Conservation (phyloP, 208 protist genomes). For the Porcisia hertigi region DNA sequence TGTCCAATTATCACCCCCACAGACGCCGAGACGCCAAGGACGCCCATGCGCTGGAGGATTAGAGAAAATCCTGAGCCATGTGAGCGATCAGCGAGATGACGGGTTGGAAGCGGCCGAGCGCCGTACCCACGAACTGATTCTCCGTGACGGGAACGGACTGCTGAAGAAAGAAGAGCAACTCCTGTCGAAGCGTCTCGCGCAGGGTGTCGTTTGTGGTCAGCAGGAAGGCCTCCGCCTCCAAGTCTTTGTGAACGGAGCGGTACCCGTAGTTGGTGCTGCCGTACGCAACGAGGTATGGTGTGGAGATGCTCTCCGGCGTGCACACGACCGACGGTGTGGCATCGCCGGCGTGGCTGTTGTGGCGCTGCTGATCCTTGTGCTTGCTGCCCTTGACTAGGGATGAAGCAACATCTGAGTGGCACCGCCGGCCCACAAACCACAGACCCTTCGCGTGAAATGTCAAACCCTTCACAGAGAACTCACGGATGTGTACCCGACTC, state of each 20-base stretch:
- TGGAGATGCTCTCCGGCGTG: constrained; percentile 19
- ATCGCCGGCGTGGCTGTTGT: not conserved
- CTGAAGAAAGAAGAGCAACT: constrained; percentile 60
- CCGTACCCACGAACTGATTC: constrained; percentile 50
- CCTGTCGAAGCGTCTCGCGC: constrained; percentile 54
- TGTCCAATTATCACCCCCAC: not conserved
- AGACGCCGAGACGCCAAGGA: not conserved
- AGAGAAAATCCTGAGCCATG: constrained; percentile 77
- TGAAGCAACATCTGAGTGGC: not conserved
- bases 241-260: constrained; percentile 83
- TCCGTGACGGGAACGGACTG: constrained; percentile 56
- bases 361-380: not conserved
- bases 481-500: constrained; percentile 56
- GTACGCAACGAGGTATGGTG: constrained; percentile 77
- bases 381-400: not conserved
- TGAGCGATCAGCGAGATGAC: constrained; percentile 74
- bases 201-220: constrained; percentile 55
- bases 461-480: constrained; percentile 62
- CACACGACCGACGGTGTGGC: constrained; percentile 1
- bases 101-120: constrained; percentile 72
- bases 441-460: constrained; percentile 90
- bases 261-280: constrained; percentile 91
- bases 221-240: constrained; percentile 77
- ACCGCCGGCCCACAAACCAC: constrained; percentile 48
- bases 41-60: not conserved